These are phyloP conservation scores for Bauhinia variegata DNA, from an alignment of 306 rosid species.

Conservation along the genomic window DNA sequence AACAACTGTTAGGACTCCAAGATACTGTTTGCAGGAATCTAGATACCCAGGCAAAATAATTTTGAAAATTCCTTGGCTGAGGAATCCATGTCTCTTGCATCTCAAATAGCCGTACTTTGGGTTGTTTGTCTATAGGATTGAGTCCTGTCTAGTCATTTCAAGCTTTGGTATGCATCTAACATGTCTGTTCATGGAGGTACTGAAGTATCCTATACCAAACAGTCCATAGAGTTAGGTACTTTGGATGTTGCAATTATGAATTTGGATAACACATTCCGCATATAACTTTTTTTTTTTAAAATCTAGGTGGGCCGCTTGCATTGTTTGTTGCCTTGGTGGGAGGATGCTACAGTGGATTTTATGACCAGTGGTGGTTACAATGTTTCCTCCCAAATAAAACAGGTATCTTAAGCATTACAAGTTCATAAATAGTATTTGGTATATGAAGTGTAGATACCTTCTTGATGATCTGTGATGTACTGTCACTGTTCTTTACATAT, in stretches of 20 bases:
- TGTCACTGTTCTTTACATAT: background rate
- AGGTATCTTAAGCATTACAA: slow-evolving; percentile 51
- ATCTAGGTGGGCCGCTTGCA: slow-evolving; percentile 80
- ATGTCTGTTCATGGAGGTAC: background rate
- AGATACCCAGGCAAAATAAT: background rate
- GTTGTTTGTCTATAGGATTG: background rate
- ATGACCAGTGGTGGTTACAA: slow-evolving; percentile 87
- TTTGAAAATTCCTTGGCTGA: background rate
- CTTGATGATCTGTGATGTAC: background rate
- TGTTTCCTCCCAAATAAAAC: slow-evolving; percentile 56
- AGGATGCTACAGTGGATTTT: slow-evolving; percentile 80
- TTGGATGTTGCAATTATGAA: slow-evolving; percentile 26
- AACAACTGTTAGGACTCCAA: slow-evolving; percentile 4
- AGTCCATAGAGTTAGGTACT: slow-evolving; percentile 21
- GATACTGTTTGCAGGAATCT: background rate
- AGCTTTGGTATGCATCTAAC: background rate
- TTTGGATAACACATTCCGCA: slow-evolving; percentile 23
- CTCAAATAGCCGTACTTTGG: background rate
- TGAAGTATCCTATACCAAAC: slow-evolving; percentile 3
- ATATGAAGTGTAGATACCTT: background rate
- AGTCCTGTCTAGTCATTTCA: slow-evolving; percentile 2
- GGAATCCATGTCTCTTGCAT: background rate
- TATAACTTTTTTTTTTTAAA: background rate
- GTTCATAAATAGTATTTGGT: slow-evolving; percentile 3
- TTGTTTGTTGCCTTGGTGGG: slow-evolving; percentile 88